Evolutionary conservation across 2,329 filamentous ascomycete species (phyloP).

Genomic region (Pseudogymnoascus sp.): DNA sequence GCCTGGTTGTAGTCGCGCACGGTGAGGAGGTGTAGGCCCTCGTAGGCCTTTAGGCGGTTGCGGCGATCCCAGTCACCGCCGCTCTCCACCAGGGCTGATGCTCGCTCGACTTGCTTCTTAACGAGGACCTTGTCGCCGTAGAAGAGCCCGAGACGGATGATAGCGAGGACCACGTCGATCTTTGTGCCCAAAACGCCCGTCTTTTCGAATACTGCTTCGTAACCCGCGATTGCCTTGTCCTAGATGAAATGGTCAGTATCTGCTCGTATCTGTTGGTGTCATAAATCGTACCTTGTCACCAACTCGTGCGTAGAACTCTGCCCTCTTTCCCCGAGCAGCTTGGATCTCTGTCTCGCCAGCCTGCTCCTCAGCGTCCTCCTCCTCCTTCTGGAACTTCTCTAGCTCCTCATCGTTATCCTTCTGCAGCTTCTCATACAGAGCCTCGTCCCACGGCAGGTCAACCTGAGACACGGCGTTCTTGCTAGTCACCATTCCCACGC

Average conservation of each 20-base stretch:
- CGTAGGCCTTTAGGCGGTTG: constrained; percentile 97
- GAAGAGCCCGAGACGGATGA: constrained; percentile 92
- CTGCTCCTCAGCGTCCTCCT: constrained; percentile 91
- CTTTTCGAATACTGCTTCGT: constrained; percentile 92
- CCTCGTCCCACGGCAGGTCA: constrained; percentile 83
- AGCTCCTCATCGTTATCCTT: constrained; percentile 72
- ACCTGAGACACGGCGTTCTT: constrained; percentile 56
- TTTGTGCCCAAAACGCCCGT: constrained; percentile 94
- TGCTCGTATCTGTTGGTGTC: not conserved
- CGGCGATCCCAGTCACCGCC: constrained; percentile 98
- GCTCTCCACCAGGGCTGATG: constrained; percentile 81
- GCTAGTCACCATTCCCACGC: constrained; percentile 69
- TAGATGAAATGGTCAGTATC: constrained; percentile 32
- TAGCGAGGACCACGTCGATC: constrained; percentile 92
- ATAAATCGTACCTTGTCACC: constrained; percentile 71
- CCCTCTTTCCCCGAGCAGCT: constrained; percentile 85
- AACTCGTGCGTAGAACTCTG: constrained; percentile 91
- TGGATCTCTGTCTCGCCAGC: constrained; percentile 93
- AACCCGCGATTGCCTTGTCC: constrained; percentile 90
- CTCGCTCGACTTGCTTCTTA: constrained; percentile 88
- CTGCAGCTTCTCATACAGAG: constrained; percentile 68
- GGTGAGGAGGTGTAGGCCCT: constrained; percentile 86
- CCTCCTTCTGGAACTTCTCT: constrained; percentile 70
- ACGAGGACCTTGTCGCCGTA: constrained; percentile 88
- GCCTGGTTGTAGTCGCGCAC: constrained; percentile 83